Conservation (phyloP, 2,329 filamentous ascomycete species). For the Rosellinia necatrix region DNA sequence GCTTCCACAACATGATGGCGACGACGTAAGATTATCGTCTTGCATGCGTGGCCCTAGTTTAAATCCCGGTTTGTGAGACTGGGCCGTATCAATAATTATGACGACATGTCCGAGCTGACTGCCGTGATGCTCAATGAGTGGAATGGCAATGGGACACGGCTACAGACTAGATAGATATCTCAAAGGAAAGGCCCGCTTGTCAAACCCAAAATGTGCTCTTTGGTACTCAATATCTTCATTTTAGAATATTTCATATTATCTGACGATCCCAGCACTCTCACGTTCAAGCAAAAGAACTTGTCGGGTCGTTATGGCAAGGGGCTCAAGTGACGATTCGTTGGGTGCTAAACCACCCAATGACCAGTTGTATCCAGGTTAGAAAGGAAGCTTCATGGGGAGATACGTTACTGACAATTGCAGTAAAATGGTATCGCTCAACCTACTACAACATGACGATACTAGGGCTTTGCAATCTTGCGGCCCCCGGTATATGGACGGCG, state of each 20-base stretch:
- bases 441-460: slow-evolving; percentile 75
- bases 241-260: slow-evolving; percentile 10
- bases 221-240: slow-evolving; percentile 7
- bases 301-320: slow-evolving; percentile 4
- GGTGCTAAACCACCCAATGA: slow-evolving; percentile 8
- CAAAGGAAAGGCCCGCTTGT: slow-evolving; percentile 4
- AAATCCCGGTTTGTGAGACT: slow-evolving; percentile 4
- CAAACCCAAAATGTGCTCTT: background rate
- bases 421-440: slow-evolving; percentile 72
- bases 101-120: slow-evolving; percentile 11
- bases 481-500: slow-evolving; percentile 73
- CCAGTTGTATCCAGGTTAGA: slow-evolving; percentile 14
- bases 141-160: slow-evolving; percentile 3
- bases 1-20: slow-evolving; percentile 9
- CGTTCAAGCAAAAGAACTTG: slow-evolving; percentile 5
- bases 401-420: slow-evolving; percentile 40
- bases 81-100: slow-evolving; percentile 6
- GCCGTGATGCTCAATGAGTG: slow-evolving; percentile 10
- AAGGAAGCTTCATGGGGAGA: slow-evolving; percentile 2
- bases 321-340: slow-evolving; percentile 8
- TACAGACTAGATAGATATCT: slow-evolving; percentile 7
- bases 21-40: slow-evolving; percentile 13
- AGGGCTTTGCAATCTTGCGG: slow-evolving; percentile 71
- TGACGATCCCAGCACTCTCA: background rate
- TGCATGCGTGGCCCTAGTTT: slow-evolving; percentile 8